Evolutionary conservation across 768 basidiomycete genomes (phyloP).

Genomic region (Mycena olivaceomarginata): DNA sequence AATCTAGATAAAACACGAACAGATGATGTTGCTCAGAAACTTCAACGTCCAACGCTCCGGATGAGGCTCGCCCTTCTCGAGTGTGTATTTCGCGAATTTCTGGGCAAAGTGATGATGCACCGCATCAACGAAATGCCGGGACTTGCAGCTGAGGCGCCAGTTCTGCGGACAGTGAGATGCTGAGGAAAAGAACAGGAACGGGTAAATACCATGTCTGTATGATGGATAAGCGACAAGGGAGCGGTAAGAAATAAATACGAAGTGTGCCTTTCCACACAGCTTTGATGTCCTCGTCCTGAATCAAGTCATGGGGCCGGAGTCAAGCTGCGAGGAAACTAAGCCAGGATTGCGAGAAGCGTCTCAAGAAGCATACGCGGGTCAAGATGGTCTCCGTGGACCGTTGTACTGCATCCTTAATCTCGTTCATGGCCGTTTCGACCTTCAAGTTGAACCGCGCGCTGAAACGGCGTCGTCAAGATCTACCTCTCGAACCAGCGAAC

Average conservation of each 20-base stretch:
- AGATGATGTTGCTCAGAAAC: slow-evolving; percentile 40
- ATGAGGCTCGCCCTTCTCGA: slow-evolving; percentile 25
- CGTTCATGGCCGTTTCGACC: slow-evolving; percentile 25
- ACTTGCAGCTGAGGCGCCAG: slow-evolving; percentile 43
- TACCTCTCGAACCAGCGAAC: background rate
- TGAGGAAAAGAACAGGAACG: background rate
- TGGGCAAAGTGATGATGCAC: slow-evolving; percentile 40
- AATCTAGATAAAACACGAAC: slow-evolving; percentile 11
- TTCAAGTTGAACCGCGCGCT: slow-evolving; percentile 24
- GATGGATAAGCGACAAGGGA: background rate
- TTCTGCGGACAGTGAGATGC: slow-evolving; percentile 19
- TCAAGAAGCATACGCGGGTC: background rate
- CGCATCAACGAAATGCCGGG: slow-evolving; percentile 43
- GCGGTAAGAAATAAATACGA: background rate
- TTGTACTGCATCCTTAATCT: slow-evolving; percentile 18
- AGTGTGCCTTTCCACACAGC: slow-evolving; percentile 36
- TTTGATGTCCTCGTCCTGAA: slow-evolving; percentile 43
- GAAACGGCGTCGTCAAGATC: background rate
- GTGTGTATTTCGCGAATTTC: slow-evolving; percentile 35
- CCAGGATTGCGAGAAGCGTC: background rate
- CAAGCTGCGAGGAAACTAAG: slow-evolving; percentile 24
- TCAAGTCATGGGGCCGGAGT: slow-evolving; percentile 39
- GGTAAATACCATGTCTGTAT: slow-evolving; percentile 27
- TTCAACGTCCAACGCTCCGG: slow-evolving; percentile 39
- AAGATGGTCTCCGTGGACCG: slow-evolving; percentile 27